Conservation (phyloP, 306 rosid genomes). For the Dryas drummondii region DNA sequence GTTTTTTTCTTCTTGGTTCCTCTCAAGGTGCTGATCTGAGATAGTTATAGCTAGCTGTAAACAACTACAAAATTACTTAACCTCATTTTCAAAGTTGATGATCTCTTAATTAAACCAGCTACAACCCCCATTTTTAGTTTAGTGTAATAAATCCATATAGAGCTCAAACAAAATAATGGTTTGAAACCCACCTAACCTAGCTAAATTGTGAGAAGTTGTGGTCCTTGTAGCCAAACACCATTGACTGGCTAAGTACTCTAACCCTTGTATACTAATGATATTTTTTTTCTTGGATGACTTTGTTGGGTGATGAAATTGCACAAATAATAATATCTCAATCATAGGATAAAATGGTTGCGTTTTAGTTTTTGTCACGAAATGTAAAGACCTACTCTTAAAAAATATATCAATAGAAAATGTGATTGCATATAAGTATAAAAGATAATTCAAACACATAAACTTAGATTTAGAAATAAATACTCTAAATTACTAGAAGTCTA, state of each 20-base stretch:
- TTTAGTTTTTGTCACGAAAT: too few relatives aligned
- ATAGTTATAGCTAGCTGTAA: not conserved
- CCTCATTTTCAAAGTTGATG: not conserved
- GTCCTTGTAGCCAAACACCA: not conserved
- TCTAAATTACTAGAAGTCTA: too few relatives aligned
- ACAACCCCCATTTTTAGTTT: not conserved
- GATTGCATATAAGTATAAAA: too few relatives aligned
- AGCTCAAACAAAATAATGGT: not conserved
- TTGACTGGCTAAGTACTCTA: not conserved
- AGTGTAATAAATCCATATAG: not conserved
- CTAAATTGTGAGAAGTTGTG: not conserved
- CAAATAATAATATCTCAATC: not conserved
- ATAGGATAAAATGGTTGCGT: not conserved
- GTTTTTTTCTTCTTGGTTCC: constrained; percentile 4
- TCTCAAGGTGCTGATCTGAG: not conserved
- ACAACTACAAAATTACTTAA: not conserved
- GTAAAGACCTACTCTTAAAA: too few relatives aligned
- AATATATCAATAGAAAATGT: too few relatives aligned
- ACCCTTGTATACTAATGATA: not conserved
- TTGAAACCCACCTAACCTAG: not conserved
- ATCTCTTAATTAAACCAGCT: not conserved
- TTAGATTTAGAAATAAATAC: too few relatives aligned
- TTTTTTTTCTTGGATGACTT: not conserved
- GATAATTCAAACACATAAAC: too few relatives aligned
- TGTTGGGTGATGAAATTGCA: not conserved